Base-by-base conservation (phyloP, 306 rosid species). In the Astragalus membranaceus region DNA sequence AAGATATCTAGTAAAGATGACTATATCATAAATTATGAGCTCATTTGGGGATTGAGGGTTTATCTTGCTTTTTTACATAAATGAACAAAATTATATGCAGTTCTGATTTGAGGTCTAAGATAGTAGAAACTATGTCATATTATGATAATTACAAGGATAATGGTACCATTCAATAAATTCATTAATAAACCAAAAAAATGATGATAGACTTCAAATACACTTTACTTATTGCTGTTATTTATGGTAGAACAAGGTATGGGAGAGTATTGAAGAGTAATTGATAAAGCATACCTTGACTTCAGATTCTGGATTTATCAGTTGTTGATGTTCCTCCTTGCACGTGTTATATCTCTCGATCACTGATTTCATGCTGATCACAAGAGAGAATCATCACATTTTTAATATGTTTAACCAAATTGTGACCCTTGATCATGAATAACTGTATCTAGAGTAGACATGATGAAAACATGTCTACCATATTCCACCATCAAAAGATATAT, bases 291-390 rank as follows among this genome's bases (percentile, higher is more conserved):
- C 97, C 91, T 84, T 87, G 75, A 80, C 79, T 73, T 87, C 93
- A 1, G 93, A 82, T 55, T 78, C 85, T 75, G 85, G 85, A 80
- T 87, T 80, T 66, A 50, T 62, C 71, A 77, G 75, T 49, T 79
- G 85, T 53, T 85, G 81, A 12, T 84, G 58, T 72, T 79, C 91
- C 72, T 81, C 97, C 76, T 85, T 87, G 74, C 78, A 37, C 13
- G 60, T 73, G 47, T 71, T 81, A 69, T 88, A 88, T 75, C 84
- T 84, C 64, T 88, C 91, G 23, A 85, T 70, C 69, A 81, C 48
- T 53, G 88, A 79, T 72, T 84, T 83, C 83, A 87, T 79, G 86
- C 97, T 88, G 91, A 36, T 52, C 62, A 73, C 58, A 72, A 54
- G 63, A 76, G 67, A 41, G 35, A 71, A 53, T 37, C 2, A 46